Conservation (phyloP, 176 grass and related monocot genomes). For the Dendrocalamus sinicus region DNA sequence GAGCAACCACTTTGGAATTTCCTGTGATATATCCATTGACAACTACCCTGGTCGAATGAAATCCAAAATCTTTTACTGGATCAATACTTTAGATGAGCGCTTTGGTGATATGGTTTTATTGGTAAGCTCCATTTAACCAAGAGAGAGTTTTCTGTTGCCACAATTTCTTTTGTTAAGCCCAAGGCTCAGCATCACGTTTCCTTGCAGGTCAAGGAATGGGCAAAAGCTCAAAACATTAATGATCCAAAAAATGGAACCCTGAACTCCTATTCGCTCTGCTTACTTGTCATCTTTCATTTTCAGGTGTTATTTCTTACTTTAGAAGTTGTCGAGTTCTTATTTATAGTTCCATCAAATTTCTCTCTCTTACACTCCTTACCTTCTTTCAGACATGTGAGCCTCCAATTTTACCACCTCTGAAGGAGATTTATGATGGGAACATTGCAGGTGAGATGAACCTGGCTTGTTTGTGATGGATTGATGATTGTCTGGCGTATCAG, state of each 20-base stretch:
- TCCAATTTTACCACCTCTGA: conserved; percentile 83
- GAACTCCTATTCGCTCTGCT: conserved; percentile 90
- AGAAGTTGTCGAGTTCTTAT: conserved; percentile 6
- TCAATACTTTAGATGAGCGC: conserved; percentile 72
- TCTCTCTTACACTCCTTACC: background rate
- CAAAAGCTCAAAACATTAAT: conserved; percentile 92
- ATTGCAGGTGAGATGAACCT: conserved; percentile 55
- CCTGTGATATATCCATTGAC: conserved; percentile 83
- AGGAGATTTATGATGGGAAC: conserved; percentile 75
- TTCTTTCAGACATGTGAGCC: conserved; percentile 63
- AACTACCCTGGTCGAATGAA: conserved; percentile 77
- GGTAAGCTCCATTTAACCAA: conserved; percentile 47
- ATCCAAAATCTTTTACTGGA: conserved; percentile 76
- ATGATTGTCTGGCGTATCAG: conserved; percentile 11
- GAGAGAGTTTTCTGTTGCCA: conserved; percentile 3
- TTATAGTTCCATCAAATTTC: conserved; percentile 31
- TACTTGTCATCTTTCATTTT: conserved; percentile 90
- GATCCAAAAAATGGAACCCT: conserved; percentile 80
- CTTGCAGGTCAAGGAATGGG: conserved; percentile 94
- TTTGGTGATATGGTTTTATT: conserved; percentile 94
- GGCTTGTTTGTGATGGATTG: background rate
- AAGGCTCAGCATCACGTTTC: conserved; percentile 43
- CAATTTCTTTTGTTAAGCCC: conserved; percentile 14
- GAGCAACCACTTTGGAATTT: conserved; percentile 65
- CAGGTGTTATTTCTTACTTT: conserved; percentile 68